Evolutionary conservation across 768 basidiomycete genomes (phyloP), one percentile per base, ranked within the genome.

Genomic region (Auricularia auricula-judae): DNA sequence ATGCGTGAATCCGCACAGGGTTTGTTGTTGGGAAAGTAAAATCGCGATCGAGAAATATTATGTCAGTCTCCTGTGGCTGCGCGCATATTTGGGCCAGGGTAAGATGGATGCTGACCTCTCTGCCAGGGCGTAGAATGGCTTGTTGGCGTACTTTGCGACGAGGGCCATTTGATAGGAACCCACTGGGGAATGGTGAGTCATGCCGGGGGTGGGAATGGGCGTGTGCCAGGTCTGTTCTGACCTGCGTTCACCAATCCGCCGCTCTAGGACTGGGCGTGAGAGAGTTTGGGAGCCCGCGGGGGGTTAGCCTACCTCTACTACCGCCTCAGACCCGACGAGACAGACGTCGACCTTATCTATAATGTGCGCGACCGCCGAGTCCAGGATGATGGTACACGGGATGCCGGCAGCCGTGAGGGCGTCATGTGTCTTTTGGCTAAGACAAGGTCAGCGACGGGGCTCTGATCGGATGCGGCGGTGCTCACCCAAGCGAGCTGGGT

Each of bases 121-220:
- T 35, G 93, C 93, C 42, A 94, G 81, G 62, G 92, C 95, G 76
- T 98, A 98, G 74, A 98, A 94, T 3, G 97, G 96, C 74, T 96
- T 97, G 71, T 92, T 91, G 64, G 89, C 84, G 44, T 92, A 89
- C 74, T 93, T 92, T 63, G 97, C 96, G 64, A 98, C 91, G 71
- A 97, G 89, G 3, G 97, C 96, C 69, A 98, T 93, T 76, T 97
- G 93, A 75, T 92, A 94, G 70, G 93, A 93, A 51, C 96, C 96
- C 43, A 98, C 89, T 59, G 56, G 21, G 21, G 5, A 14, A 59
- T 29, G 34, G 34, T 59, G 23, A 59, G 29, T 54, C 56, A 35
- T 5, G 7, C 12, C 34, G 4, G 16, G 56, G 5, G 11, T 8
- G 23, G 21, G 23, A 33, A 23, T 7, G 56, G 56, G 7, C 5